Conservation (phyloP, 768 basidiomycete species). For the Lenzites betulinus region DNA sequence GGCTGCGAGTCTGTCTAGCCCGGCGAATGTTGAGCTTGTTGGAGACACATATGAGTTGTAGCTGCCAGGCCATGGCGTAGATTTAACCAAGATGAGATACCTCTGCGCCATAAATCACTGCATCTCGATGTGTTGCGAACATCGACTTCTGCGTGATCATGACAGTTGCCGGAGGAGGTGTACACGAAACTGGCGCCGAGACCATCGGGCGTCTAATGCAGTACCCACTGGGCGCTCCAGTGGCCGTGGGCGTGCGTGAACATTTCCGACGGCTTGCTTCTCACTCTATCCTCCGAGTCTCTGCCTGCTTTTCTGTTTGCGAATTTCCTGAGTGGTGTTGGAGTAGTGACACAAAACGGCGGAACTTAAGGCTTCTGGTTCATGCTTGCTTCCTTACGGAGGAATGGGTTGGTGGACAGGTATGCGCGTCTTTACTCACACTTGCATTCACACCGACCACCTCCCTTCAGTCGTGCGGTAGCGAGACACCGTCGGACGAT, state of each 20-base stretch:
- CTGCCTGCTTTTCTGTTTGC: neutral
- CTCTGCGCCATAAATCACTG: no score
- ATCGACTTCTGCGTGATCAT: no score
- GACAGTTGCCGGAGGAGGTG: no score
- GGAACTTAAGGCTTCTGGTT: conserved; percentile 4
- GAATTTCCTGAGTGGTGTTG: neutral
- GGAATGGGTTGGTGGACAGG: conserved; percentile 43
- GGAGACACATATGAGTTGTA: no score
- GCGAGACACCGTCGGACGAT: conserved; percentile 11
- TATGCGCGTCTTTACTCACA: conserved; percentile 17
- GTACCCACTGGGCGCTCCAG: conserved; percentile 3
- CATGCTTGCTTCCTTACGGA: conserved; percentile 43
- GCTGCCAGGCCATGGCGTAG: no score
- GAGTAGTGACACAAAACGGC: neutral
- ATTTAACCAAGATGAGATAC: no score
- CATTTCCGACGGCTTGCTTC: conserved; percentile 3
- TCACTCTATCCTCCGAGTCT: neutral
- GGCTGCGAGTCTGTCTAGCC: no score
- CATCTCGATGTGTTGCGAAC: no score
- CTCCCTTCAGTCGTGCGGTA: conserved; percentile 17
- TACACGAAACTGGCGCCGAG: neutral
- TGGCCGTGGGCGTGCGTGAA: conserved; percentile 15
- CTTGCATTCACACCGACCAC: neutral
- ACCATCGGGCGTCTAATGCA: neutral
- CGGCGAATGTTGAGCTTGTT: no score